Base-by-base conservation (phyloP, 768 basidiomycete genomes). In the Omphalotus guepiniiformis region DNA sequence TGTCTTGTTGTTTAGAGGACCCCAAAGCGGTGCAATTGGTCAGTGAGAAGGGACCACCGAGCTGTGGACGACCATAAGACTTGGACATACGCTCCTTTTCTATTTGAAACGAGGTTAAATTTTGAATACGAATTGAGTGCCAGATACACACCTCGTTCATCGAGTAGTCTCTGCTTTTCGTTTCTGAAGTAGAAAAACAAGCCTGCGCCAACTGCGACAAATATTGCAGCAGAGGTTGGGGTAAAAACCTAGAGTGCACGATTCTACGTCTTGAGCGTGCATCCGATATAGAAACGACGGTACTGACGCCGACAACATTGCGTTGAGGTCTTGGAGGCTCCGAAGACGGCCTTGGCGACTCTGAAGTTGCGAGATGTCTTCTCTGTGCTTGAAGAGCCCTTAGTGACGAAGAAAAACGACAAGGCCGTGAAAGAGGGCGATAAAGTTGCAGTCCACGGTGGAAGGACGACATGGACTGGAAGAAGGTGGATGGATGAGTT, bases 1-100 rank as follows among this genome's bases (percentile, higher is more conserved):
- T 63, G 11, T 28, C n/a, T 19, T 39, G 9, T 25, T 21, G 18
- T 18, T 39, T 11, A 21, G 39, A 40, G 8, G 35, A 23, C 26
- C 23, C 19, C 12, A 29, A 15, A 23, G 23, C 34, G 15, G 25
- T 44, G 47, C 81, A 82, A 7, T 80, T 68, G 39, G 73, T 78
- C 40, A 98, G 73, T 3, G 69, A 66, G 73, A 99, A 98, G 0
- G 94, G 86, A 1, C 96, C 96, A 15, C 96, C 96, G 47, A 99
- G 84, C 37, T 86, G 74, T 1, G 96, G 88, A 49, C 88, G 76
- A 5, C 95, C 95, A 55, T 88, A 82, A 18, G 83, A 80, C 53
- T 82, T 82, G 18, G 76, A 76, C 15, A 79, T 80, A 1, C 79
- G 75, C 60, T 93, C 89, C 57, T 87, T 80, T 55, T 85, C 92